Percentiles rank a stretch among this genome's conserved stretches.
These are phyloP conservation scores for Gloeostereum incarnatum DNA, from an alignment of 768 basidiomycete genomes.

Conservation along the genomic window DNA sequence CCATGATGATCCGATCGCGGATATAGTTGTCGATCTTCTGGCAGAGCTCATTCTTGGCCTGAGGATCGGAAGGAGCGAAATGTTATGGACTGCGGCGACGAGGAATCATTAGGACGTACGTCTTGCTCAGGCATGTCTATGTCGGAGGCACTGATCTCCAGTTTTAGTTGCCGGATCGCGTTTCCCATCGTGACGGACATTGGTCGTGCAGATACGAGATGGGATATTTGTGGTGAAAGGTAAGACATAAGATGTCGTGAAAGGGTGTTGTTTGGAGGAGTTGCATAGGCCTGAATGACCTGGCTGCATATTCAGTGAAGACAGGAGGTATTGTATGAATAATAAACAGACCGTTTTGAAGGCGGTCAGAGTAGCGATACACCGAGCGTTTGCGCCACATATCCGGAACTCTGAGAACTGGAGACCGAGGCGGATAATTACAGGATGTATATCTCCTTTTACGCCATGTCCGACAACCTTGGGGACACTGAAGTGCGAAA, in stretches of 20 bases:
- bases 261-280: slow-evolving; percentile 79
- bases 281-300: slow-evolving; percentile 88
- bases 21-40: slow-evolving; percentile 89
- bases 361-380: slow-evolving; percentile 83
- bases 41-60: slow-evolving; percentile 86
- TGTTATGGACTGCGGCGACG: slow-evolving; percentile 1
- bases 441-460: slow-evolving; percentile 89
- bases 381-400: slow-evolving; percentile 90
- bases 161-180: slow-evolving; percentile 87
- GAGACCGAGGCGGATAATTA: slow-evolving; percentile 76
- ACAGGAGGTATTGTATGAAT: slow-evolving; percentile 2
- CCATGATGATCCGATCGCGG: slow-evolving; percentile 86
- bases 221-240: slow-evolving; percentile 87
- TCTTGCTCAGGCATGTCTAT: slow-evolving; percentile 95
- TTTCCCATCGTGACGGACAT: slow-evolving; percentile 95
- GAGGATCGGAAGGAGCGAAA: too few relatives aligned
- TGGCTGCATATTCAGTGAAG: slow-evolving; percentile 20
- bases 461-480: slow-evolving; percentile 42
- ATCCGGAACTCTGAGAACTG: slow-evolving; percentile 91
- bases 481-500: slow-evolving; percentile 78
- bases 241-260: slow-evolving; percentile 88
- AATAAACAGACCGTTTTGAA: slow-evolving; percentile 84
- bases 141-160: slow-evolving; percentile 88
- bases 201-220: slow-evolving; percentile 79
- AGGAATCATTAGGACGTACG: slow-evolving; percentile 32